A percentile compares a stretch with the other conserved stretches of the same genome.
Evolutionary conservation across 345 rosid genomes (phyloP).

Genomic region (Dovyalis caffra): DNA sequence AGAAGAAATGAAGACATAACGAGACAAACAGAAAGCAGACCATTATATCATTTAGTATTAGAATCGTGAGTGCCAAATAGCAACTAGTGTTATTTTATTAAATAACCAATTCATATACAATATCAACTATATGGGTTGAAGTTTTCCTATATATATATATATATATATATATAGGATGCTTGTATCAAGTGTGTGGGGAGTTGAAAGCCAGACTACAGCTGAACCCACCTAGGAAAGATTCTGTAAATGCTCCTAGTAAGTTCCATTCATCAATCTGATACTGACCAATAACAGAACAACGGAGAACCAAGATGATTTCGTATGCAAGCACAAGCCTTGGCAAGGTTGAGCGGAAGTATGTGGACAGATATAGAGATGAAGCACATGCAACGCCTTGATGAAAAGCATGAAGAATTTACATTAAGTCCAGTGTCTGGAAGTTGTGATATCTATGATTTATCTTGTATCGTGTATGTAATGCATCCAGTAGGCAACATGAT

Average conservation of each 20-base stretch:
- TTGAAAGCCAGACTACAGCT: not conserved
- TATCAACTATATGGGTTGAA: not conserved
- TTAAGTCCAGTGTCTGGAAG: too few species aligned
- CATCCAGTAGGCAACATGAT: too few species aligned
- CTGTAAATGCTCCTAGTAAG: not conserved
- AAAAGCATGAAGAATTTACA: too few species aligned
- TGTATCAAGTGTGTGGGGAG: not conserved
- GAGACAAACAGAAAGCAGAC: constrained; percentile 2
- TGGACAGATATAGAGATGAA: too few species aligned
- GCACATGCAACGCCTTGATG: too few species aligned
- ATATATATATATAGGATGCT: not conserved
- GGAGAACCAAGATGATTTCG: too few species aligned
- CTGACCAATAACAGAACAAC: not conserved
- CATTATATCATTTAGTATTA: not conserved
- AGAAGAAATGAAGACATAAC: not conserved
- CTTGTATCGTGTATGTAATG: too few species aligned
- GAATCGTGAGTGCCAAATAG: not conserved
- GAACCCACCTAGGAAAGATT: not conserved
- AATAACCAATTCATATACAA: not conserved
- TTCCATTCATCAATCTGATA: not conserved
- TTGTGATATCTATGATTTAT: too few species aligned
- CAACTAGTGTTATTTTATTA: not conserved
- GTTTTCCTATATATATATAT: not conserved
- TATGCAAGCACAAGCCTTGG: too few species aligned
- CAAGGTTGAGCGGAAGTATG: too few species aligned